Evolutionary conservation across 495 filamentous ascomycete genomes (phyloP), one percentile per base, ranked within the genome.

Genomic region (Pseudomonodictys pantanalensis): DNA sequence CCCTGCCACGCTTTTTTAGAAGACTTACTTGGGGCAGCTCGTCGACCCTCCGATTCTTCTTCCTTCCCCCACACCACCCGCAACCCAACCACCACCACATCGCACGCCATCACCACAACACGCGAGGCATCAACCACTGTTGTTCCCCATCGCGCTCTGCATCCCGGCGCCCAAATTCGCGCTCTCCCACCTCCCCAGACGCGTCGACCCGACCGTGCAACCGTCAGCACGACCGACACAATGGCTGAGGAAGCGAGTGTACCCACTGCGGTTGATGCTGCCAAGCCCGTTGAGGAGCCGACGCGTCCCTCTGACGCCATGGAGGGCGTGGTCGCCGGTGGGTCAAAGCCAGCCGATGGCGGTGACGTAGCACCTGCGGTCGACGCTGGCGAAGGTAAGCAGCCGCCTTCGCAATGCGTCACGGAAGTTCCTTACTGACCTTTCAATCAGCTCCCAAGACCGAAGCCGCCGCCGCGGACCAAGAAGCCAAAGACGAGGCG

Each of bases 61-160:
- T 48, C 44, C 32, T 58, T 54, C 54, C 45, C 38, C 42, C 53
- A 62, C 58, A 52, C 39, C 41, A 53, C 50, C n/a, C n/a, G n/a
- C n/a, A n/a, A 52, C 55, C 56, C 65, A 64, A 46, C 52, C 46
- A 59, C 29, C 63, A 56, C 52, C 52, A 11, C 63, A 66, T 66
- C 63, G 24, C 52, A 23, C 44, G 20, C 43, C 60, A 68, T 64
- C 65, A 61, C 25, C 28, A 56, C 45, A 48, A 28, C 17, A n/a
- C 24, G 29, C 42, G 41, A 38, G 42, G 33, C 56, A 68, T 61
- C 65, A 57, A 44, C 45, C 28, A 29, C 32, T 7, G 43, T 12
- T 20, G 24, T 47, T 38, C 53, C 33, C 20, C 51, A 44, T 56
- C 46, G 51, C 45, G 51, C 51, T 11, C 49, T 15, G 24, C 56